These are phyloP conservation scores for Stephania yunnanensis DNA, from an alignment of 164 flowering plant genomes.

Conservation along the genomic window DNA sequence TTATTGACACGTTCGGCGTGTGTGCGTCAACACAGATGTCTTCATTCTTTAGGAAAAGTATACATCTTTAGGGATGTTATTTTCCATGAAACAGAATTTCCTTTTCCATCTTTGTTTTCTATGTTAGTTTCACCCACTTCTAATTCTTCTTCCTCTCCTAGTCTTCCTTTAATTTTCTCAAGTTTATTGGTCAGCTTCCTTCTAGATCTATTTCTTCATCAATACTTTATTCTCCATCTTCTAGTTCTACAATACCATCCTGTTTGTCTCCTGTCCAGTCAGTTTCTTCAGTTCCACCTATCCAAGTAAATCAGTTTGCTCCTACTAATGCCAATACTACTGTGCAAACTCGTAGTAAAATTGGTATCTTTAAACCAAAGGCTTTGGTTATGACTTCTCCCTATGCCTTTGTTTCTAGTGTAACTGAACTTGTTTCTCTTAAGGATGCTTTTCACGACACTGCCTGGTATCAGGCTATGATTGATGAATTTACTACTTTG, in stretches of 20 bases:
- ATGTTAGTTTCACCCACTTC: background rate
- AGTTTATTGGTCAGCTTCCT: too few relatives aligned
- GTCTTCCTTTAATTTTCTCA: too few relatives aligned
- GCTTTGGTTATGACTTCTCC: background rate
- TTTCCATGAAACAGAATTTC: too few relatives aligned
- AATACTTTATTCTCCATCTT: too few relatives aligned
- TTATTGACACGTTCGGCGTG: too few relatives aligned
- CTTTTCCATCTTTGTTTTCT: too few relatives aligned
- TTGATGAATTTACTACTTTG: background rate
- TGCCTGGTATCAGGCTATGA: background rate
- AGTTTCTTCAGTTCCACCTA: too few relatives aligned
- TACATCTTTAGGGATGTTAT: background rate
- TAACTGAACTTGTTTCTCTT: background rate
- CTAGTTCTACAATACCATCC: too few relatives aligned
- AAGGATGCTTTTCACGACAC: background rate
- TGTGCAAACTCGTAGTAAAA: background rate
- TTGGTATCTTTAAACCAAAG: background rate
- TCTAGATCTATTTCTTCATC: too few relatives aligned
- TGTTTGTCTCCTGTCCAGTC: too few relatives aligned
- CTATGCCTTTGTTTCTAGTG: background rate
- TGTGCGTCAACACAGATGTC: background rate
- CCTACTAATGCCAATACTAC: background rate
- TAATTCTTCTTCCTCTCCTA: too few relatives aligned
- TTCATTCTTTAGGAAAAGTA: background rate
- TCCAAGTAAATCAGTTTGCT: too few relatives aligned